phyloP scores from a whole-genome alignment of 2,329 filamentous ascomycete species.

The Pseudogymnoascus sp. region DNA sequence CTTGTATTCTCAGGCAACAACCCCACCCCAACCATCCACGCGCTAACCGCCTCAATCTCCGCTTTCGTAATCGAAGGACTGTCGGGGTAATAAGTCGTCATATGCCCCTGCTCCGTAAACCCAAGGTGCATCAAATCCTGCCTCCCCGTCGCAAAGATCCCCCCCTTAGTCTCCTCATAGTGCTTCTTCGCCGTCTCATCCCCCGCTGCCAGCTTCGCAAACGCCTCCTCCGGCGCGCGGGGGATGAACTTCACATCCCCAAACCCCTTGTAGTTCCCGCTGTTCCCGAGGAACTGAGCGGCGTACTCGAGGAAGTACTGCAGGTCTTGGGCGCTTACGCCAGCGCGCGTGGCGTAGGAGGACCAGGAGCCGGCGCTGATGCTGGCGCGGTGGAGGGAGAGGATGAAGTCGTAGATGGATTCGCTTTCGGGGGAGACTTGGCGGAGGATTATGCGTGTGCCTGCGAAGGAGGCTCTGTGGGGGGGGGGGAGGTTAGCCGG shows the following conservation, averaged over 20 bases:
- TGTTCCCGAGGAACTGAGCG: slow-evolving; percentile 70
- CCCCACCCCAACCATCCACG: slow-evolving; percentile 62
- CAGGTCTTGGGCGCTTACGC: slow-evolving; percentile 54
- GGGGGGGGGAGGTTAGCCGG: slow-evolving; percentile 11
- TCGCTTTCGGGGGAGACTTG: slow-evolving; percentile 78
- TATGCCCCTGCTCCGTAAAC: slow-evolving; percentile 63
- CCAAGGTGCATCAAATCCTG: slow-evolving; percentile 64
- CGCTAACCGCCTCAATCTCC: slow-evolving; percentile 65
- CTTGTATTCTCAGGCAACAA: slow-evolving; percentile 70
- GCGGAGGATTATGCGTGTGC: slow-evolving; percentile 68
- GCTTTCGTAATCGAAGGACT: slow-evolving; percentile 64
- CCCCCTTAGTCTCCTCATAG: slow-evolving; percentile 60
- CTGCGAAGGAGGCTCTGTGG: slow-evolving; percentile 63
- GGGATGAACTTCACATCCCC: slow-evolving; percentile 80
- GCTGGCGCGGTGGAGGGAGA: slow-evolving; percentile 54
- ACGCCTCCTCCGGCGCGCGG: slow-evolving; percentile 52
- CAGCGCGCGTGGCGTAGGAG: slow-evolving; percentile 53
- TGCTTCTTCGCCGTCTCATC: slow-evolving; percentile 50
- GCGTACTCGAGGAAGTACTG: slow-evolving; percentile 67
- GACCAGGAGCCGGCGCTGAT: slow-evolving; percentile 60
- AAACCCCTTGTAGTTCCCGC: slow-evolving; percentile 77
- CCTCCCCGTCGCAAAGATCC: slow-evolving; percentile 60
- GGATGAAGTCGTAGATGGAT: slow-evolving; percentile 71
- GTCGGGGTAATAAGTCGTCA: slow-evolving; percentile 76
- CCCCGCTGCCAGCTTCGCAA: slow-evolving; percentile 55